Conservation (phyloP, 495 filamentous ascomycete species). For the Podospora pseudocomata region DNA sequence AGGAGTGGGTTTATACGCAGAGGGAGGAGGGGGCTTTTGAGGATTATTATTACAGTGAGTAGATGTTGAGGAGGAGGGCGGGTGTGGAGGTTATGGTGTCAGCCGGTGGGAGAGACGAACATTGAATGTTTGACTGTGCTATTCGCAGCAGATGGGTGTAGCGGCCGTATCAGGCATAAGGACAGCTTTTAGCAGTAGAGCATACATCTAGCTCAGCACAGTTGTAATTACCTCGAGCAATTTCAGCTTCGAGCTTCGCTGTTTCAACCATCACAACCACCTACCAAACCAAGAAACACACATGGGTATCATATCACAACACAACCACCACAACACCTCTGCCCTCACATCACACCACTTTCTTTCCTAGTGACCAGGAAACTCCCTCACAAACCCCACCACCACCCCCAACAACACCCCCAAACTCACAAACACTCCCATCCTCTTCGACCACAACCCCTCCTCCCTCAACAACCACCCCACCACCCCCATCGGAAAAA, state of each 20-base stretch:
- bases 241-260: not conserved
- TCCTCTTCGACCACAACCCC: slow-evolving; percentile 77
- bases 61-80: not conserved
- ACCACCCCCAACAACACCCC: slow-evolving; percentile 59
- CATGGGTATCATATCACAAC: not conserved
- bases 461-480: slow-evolving; percentile 84
- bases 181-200: not conserved
- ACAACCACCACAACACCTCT: no score
- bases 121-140: not conserved
- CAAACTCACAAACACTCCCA: slow-evolving; percentile 76
- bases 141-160: not conserved
- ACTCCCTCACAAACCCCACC: slow-evolving; percentile 40
- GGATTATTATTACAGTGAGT: slow-evolving; percentile 33
- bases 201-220: not conserved
- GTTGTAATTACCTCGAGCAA: not conserved
- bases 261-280: not conserved
- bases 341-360: not conserved
- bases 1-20: slow-evolving; percentile 73
- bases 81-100: not conserved
- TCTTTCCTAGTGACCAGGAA: slow-evolving; percentile 25
- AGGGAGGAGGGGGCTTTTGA: slow-evolving; percentile 56
- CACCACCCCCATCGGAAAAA: slow-evolving; percentile 85
- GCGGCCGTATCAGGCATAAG: not conserved
- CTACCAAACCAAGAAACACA: not conserved
- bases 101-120: not conserved